These are phyloP conservation scores for Tremellales sp. DNA, from an alignment of 1,284 basidiomycete genomes.

Conservation along the genomic window DNA sequence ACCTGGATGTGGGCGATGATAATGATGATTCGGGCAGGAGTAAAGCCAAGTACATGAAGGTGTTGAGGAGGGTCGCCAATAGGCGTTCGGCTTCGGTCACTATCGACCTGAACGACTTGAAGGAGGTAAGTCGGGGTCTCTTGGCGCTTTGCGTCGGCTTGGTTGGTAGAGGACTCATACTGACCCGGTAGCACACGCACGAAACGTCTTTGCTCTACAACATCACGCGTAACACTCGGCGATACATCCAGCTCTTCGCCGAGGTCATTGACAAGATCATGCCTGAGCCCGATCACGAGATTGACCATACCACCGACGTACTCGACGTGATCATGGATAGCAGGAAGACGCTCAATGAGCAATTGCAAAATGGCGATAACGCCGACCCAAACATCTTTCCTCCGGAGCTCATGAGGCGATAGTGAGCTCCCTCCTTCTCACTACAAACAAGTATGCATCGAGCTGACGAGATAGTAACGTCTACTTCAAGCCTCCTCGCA, in stretches of 20 bases:
- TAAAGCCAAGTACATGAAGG: constrained; percentile 78
- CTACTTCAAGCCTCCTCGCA: constrained; percentile 81
- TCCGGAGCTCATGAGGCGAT: constrained; percentile 83
- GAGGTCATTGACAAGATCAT: constrained; percentile 85
- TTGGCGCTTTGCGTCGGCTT: constrained; percentile 3
- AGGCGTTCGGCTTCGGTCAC: constrained; percentile 51
- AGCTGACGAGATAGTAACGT: constrained; percentile 62
- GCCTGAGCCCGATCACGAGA: constrained; percentile 81
- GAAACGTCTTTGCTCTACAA: constrained; percentile 65
- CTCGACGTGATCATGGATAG: constrained; percentile 94
- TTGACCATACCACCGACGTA: constrained; percentile 82
- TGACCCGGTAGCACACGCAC: constrained; percentile 48
- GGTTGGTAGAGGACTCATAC: constrained; percentile 45
- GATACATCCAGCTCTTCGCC: constrained; percentile 85
- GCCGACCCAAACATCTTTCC: constrained; percentile 61
- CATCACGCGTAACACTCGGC: constrained; percentile 79
- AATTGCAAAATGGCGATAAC: constrained; percentile 56
- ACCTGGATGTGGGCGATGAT: constrained; percentile 48
- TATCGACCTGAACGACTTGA: constrained; percentile 49
- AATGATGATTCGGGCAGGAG: constrained; percentile 25
- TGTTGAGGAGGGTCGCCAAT: constrained; percentile 89
- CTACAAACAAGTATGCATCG: too few species aligned
- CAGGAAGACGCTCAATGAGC: constrained; percentile 77
- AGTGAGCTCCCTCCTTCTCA: constrained; percentile 75
- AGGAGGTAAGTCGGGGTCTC: constrained; percentile 29